Percentiles rank a stretch among this genome's conserved stretches.
These are phyloP conservation scores for Nicotiana tomentosiformis DNA, from an alignment of 257 asterid species.

Conservation along the genomic window DNA sequence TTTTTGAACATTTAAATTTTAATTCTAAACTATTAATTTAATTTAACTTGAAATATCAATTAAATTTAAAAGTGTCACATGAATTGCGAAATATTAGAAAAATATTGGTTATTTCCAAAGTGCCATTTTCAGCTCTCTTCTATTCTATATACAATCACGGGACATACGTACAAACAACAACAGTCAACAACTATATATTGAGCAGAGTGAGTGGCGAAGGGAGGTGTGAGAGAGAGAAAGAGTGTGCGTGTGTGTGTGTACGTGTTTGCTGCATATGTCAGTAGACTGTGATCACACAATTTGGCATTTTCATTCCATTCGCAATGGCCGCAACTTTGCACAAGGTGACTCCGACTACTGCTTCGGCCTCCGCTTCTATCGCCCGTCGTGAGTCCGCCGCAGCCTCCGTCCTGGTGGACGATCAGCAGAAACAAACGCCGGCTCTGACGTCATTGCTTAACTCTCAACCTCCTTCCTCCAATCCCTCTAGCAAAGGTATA, in stretches of 20 bases:
- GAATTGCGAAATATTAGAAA: too few species aligned
- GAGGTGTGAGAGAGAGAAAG: neutral
- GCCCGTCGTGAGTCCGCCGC: constrained; percentile 3
- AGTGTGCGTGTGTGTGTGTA: neutral
- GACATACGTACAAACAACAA: neutral
- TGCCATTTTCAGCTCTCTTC: neutral
- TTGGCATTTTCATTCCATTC: neutral
- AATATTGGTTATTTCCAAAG: neutral
- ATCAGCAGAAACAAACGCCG: neutral
- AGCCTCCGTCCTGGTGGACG: neutral
- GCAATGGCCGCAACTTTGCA: neutral
- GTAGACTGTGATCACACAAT: neutral
- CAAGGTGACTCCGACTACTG: neutral
- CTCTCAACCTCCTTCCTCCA: neutral
- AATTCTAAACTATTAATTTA: too few species aligned
- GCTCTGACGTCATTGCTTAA: neutral
- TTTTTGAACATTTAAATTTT: too few species aligned
- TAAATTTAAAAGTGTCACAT: too few species aligned
- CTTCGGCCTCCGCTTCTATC: neutral
- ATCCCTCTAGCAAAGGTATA: neutral
- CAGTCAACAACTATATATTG: neutral
- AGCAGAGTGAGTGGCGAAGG: neutral
- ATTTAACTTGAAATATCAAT: too few species aligned
- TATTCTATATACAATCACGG: neutral
- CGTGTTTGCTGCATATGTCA: neutral